Percentiles rank a stretch among this genome's conserved stretches.
These are phyloP conservation scores for Aspergillus taichungensis DNA, from an alignment of 495 filamentous ascomycete species.

Conservation along the genomic window DNA sequence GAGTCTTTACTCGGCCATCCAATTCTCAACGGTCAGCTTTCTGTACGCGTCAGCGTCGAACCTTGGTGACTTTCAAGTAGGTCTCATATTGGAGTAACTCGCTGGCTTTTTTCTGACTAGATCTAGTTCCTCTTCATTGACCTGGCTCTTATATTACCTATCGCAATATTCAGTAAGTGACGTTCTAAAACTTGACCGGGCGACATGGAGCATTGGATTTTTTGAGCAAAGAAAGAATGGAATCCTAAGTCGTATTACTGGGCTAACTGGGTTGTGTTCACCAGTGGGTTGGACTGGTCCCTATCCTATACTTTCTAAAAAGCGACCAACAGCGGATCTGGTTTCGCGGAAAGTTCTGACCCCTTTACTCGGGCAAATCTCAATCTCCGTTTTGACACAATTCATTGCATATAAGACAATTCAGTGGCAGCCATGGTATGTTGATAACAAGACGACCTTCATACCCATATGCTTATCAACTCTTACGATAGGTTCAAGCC, in stretches of 20 bases:
- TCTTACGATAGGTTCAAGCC: slow-evolving; percentile 57
- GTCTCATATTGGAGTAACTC: slow-evolving; percentile 1
- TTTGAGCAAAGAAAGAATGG: neutral
- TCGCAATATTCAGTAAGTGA: slow-evolving; percentile 83
- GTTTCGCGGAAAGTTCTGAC: slow-evolving; percentile 90
- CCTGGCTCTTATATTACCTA: slow-evolving; percentile 82
- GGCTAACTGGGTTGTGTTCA: neutral
- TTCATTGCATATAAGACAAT: slow-evolving; percentile 62
- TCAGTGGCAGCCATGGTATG: slow-evolving; percentile 66
- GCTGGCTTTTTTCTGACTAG: slow-evolving; percentile 10
- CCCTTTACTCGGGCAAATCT: slow-evolving; percentile 82
- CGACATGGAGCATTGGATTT: neutral
- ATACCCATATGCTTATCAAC: slow-evolving; percentile 6
- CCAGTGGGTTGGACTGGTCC: slow-evolving; percentile 91
- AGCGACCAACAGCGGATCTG: slow-evolving; percentile 84
- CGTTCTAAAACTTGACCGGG: neutral
- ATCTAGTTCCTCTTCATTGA: slow-evolving; percentile 86
- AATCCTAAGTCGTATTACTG: neutral
- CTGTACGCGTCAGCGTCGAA: slow-evolving; percentile 94
- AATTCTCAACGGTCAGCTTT: slow-evolving; percentile 98
- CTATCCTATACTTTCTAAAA: slow-evolving; percentile 66
- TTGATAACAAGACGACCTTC: neutral
- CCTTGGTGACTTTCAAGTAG: slow-evolving; percentile 87
- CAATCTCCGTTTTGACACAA: slow-evolving; percentile 73
- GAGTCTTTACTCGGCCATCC: slow-evolving; percentile 97